Conservation (phyloP, 768 basidiomycete species). For the Serendipita sp. region DNA sequence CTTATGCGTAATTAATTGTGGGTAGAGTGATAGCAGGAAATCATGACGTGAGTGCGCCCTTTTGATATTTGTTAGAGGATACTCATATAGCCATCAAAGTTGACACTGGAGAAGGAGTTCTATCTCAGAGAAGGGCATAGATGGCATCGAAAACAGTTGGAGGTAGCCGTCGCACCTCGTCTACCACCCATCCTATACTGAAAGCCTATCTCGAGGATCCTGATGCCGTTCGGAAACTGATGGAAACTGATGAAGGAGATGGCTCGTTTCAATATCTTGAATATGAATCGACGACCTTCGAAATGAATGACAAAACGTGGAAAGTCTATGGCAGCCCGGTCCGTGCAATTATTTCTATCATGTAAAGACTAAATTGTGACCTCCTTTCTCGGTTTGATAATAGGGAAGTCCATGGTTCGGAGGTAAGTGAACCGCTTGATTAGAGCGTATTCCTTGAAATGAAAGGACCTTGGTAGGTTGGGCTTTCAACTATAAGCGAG, state of each 20-base stretch:
- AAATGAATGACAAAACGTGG: slow-evolving; percentile 7
- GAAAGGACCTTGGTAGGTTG: not conserved
- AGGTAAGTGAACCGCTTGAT: not conserved
- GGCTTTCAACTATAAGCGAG: slow-evolving; percentile 2
- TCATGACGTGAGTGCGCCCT: slow-evolving; percentile 8
- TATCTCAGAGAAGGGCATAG: not conserved
- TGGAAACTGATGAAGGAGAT: slow-evolving; percentile 1
- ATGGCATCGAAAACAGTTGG: not conserved
- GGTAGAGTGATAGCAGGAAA: slow-evolving; percentile 13
- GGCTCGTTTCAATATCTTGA: slow-evolving; percentile 8
- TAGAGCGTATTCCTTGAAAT: not conserved
- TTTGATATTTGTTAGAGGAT: no score
- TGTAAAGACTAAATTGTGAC: no score
- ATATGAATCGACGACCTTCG: slow-evolving; percentile 9
- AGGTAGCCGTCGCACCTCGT: not conserved
- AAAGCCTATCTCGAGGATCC: slow-evolving; percentile 3
- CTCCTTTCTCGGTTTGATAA: not conserved
- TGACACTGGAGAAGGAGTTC: not conserved
- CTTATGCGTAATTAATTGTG: not conserved
- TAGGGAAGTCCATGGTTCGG: slow-evolving; percentile 5
- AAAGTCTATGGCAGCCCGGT: slow-evolving; percentile 12
- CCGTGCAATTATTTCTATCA: no score
- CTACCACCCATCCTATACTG: not conserved
- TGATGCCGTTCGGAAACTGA: not conserved
- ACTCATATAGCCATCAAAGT: not conserved